A percentile compares a stretch with the other conserved stretches of the same genome.
Conservation (phyloP, 768 basidiomycete species). For the Xerocomus brunneocitrinus region DNA sequence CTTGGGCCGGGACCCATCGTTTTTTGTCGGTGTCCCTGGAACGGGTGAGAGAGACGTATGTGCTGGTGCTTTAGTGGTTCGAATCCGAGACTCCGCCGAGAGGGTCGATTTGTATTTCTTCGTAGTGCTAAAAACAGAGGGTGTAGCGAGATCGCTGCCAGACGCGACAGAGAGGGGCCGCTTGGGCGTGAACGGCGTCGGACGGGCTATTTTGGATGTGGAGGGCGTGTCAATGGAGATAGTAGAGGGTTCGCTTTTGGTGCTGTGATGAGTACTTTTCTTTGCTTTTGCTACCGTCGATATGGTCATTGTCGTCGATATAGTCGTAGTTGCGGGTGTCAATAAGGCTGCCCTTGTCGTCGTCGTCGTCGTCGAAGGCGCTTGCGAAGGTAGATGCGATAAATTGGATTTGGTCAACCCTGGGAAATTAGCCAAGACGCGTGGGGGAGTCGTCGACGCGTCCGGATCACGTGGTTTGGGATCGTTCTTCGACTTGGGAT, state of each 20-base stretch:
- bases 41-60: slow-evolving; percentile 39
- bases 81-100: slow-evolving; percentile 40
- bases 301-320: not conserved
- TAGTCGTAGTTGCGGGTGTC: not conserved
- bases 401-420: slow-evolving; percentile 23
- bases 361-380: slow-evolving; percentile 3
- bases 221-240: slow-evolving; percentile 21
- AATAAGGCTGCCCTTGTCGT: not conserved
- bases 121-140: slow-evolving; percentile 38
- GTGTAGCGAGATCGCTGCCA: slow-evolving; percentile 33
- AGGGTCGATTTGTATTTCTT: slow-evolving; percentile 69
- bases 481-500: not conserved
- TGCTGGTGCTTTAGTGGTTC: slow-evolving; percentile 27
- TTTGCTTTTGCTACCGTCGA: not conserved
- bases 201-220: slow-evolving; percentile 36
- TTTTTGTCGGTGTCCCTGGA: slow-evolving; percentile 52
- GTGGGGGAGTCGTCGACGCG: slow-evolving; percentile 20
- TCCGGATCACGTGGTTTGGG: slow-evolving; percentile 25
- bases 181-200: slow-evolving; percentile 53
- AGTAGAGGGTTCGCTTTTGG: not conserved
- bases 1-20: slow-evolving; percentile 40
- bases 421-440: slow-evolving; percentile 28
- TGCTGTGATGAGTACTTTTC: not conserved
- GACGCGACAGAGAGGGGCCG: slow-evolving; percentile 39
- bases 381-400: not conserved